Conservation (phyloP, 2,329 filamentous ascomycete species). For the Aspergillus texensis region DNA sequence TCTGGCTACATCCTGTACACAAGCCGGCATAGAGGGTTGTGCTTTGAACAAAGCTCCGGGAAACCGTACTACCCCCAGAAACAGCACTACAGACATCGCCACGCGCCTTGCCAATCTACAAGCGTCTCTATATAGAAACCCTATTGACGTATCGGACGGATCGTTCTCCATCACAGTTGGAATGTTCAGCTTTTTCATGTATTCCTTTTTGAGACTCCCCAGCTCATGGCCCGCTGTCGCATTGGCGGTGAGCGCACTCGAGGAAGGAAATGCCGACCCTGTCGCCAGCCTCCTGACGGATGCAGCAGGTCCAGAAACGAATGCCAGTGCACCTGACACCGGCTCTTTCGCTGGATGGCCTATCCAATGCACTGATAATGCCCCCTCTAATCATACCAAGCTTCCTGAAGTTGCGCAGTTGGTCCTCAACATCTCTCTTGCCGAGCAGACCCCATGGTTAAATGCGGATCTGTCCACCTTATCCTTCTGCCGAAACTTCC, state of each 20-base stretch:
- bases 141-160: background rate
- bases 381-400: background rate
- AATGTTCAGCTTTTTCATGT: background rate
- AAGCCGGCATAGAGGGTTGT: background rate
- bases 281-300: background rate
- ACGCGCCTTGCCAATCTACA: background rate
- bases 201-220: background rate
- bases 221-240: background rate
- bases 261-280: background rate
- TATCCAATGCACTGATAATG: background rate
- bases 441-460: background rate
- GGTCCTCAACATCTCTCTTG: background rate
- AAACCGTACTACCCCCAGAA: background rate
- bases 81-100: background rate
- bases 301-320: background rate
- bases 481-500: background rate
- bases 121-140: background rate
- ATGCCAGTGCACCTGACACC: background rate
- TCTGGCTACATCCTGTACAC: conserved; percentile 63
- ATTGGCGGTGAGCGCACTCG: background rate
- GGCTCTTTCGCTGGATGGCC: background rate
- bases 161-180: background rate
- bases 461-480: background rate
- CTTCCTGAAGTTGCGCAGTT: background rate
- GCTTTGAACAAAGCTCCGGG: background rate